A percentile compares a stretch with the other conserved stretches of the same genome.
phyloP scores from a whole-genome alignment of 371 early-diverging fungal genomes.

The Mortierella sp. region DNA sequence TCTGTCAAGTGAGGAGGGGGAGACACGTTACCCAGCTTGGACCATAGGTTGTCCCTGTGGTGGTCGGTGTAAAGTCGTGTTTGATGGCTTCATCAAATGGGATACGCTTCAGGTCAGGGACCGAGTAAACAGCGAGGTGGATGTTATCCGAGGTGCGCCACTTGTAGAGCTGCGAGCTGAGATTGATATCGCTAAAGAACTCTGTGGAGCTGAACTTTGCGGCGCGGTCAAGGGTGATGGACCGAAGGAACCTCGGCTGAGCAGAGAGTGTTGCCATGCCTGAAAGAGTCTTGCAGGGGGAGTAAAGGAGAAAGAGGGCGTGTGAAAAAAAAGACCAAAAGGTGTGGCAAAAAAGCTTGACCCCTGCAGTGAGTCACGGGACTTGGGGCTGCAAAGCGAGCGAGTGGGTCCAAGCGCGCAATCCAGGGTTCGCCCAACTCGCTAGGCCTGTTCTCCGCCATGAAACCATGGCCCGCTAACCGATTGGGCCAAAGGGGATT shows the following conservation, averaged over 20 bases:
- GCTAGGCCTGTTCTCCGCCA: too few species aligned
- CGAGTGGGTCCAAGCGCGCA: too few species aligned
- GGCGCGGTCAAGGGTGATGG: conserved; percentile 42
- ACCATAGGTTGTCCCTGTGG: conserved; percentile 81
- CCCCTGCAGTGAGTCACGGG: too few species aligned
- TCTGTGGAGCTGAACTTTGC: conserved; percentile 23
- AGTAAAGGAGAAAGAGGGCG: too few species aligned
- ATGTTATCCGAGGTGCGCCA: conserved; percentile 14
- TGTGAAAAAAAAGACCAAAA: too few species aligned
- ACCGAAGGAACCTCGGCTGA: conserved; percentile 45
- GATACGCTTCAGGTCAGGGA: conserved; percentile 83
- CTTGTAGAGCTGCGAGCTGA: conserved; percentile 30
- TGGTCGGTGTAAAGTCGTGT: conserved; percentile 70
- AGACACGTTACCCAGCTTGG: conserved; percentile 83
- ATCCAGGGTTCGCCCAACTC: too few species aligned
- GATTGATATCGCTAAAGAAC: conserved; percentile 34
- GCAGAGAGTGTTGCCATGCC: conserved; percentile 43
- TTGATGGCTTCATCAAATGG: conserved; percentile 86
- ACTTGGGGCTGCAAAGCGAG: too few species aligned
- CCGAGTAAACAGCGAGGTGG: conserved; percentile 73
- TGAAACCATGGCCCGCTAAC: too few species aligned
- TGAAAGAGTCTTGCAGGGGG: too few species aligned
- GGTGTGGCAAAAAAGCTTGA: too few species aligned
- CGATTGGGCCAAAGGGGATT: too few species aligned
- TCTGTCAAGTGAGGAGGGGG: not conserved